Evolutionary conservation across 1,139 yeast species (phyloP), one percentile per base, ranked within the genome.

Genomic region (Kodamaea fungicola): DNA sequence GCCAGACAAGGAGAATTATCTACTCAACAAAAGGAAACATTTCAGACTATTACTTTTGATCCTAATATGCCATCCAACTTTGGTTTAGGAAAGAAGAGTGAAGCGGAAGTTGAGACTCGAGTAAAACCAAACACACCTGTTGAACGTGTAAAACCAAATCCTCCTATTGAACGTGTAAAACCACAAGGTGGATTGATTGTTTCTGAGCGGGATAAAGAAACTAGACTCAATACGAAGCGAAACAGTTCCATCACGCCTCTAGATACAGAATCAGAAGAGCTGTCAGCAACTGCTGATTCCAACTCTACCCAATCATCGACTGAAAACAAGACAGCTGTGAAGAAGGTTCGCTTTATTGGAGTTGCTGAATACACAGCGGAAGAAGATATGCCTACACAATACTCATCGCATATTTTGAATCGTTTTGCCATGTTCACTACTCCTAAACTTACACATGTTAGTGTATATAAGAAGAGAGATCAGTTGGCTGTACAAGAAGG

Each of bases 311-410:
- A 46, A 1, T 35, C 46, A 8, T 42, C 43, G 7, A 38, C 44
- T 7, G 39, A 41, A 7, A 24, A 28, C 21, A 31, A 30, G 3
- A 25, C 32, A 7, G 33, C 33, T 8, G 39, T 37, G 2, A 76
- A 74, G 44, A 71, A 59, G 42, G 81, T 77, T 6, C 54, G 82
- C 28, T 77, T 77, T 44, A 58, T 59, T 3, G 81, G 81, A 1
- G 81, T 77, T 3, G 67, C 76, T 1, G 74, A 64, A 35, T 77
- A 74, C 44, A 53, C 70, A 1, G 77, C 67, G 30, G 76, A 70
- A 7, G 83, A 77, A 50, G 83, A 77, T 56, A 77, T 76, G 0
- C 82, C 81, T 1, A 61, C 77, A 3, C 65, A 62, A 34, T 73
- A 71, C 42, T 59, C 76, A 28, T 65, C 64, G 43, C 64, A 67